These are phyloP conservation scores for Ramichloridium luteum DNA, from an alignment of 2,329 filamentous ascomycete genomes.

Conservation along the genomic window DNA sequence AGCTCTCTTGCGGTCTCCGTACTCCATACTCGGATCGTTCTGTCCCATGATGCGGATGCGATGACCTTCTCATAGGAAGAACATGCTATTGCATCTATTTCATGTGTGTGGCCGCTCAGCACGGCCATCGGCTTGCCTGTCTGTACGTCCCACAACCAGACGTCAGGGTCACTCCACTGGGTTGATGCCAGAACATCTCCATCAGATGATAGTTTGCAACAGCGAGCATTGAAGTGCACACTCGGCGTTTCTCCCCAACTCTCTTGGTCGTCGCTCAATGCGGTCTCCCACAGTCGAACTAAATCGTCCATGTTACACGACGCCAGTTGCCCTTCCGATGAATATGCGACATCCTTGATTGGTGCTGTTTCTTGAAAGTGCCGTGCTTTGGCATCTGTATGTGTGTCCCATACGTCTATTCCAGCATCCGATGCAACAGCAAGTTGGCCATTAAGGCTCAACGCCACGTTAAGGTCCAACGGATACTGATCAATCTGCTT, in stretches of 20 bases:
- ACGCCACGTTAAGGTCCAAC: neutral
- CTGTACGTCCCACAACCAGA: neutral
- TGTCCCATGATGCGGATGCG: neutral
- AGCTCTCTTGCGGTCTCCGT: neutral
- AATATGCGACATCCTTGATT: neutral
- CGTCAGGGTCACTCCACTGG: too few relatives aligned
- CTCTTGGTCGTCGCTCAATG: neutral
- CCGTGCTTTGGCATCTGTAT: neutral
- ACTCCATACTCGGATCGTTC: neutral
- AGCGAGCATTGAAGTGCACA: too few relatives aligned
- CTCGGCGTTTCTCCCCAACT: too few relatives aligned
- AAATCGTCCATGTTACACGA: neutral
- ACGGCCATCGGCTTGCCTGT: neutral
- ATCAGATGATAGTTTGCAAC: too few relatives aligned
- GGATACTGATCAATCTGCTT: too few relatives aligned
- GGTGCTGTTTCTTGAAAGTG: neutral
- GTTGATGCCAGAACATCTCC: too few relatives aligned
- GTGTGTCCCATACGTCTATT: neutral
- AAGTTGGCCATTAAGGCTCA: conserved; percentile 1
- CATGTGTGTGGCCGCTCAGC: neutral
- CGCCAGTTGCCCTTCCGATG: neutral
- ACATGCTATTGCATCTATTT: neutral
- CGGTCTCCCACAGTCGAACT: neutral
- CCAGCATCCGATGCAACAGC: neutral
- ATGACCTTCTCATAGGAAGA: neutral